These are phyloP conservation scores for Bombardia bombarda DNA, from an alignment of 495 filamentous ascomycete genomes.

Conservation along the genomic window DNA sequence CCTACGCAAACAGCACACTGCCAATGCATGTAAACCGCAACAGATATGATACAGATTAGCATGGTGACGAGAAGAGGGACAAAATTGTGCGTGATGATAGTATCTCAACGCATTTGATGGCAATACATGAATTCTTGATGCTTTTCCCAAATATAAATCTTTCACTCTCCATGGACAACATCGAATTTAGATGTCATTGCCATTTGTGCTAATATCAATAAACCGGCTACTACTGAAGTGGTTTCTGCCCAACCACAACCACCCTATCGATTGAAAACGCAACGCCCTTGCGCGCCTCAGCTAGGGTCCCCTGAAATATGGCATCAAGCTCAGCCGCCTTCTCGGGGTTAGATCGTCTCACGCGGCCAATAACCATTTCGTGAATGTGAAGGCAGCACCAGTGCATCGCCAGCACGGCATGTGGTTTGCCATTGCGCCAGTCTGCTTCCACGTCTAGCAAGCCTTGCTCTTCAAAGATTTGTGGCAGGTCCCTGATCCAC, in stretches of 20 bases:
- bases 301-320: background rate
- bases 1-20: too few relatives aligned
- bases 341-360: background rate
- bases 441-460: background rate
- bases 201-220: too few relatives aligned
- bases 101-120: too few relatives aligned
- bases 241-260: background rate
- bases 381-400: background rate
- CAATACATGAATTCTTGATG: too few relatives aligned
- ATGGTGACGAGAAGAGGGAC: too few relatives aligned
- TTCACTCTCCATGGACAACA: too few relatives aligned
- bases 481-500: background rate
- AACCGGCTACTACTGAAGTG: background rate
- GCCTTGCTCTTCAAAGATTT: background rate
- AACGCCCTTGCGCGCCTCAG: background rate
- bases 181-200: too few relatives aligned
- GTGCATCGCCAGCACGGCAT: background rate
- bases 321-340: background rate
- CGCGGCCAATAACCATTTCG: background rate
- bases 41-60: too few relatives aligned
- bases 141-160: too few relatives aligned
- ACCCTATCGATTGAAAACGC: background rate
- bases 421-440: background rate
- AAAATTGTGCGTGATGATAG: too few relatives aligned
- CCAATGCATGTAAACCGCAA: too few relatives aligned